Base-by-base conservation (phyloP, 305 asterid genomes). In the Vinca major region DNA sequence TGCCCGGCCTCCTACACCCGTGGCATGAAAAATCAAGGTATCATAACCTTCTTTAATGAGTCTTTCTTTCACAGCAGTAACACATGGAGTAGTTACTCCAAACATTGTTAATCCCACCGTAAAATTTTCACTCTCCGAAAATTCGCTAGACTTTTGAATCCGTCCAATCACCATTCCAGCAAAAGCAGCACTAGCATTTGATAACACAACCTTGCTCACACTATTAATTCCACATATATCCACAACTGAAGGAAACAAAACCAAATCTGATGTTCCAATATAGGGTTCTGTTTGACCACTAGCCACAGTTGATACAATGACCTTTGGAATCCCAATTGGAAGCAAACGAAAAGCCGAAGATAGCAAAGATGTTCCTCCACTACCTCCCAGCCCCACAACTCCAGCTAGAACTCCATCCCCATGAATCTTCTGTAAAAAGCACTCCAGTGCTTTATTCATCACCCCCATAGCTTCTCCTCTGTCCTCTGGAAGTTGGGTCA, bases 1-100 rank as follows among this genome's bases (percentile, higher is more conserved):
- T 37, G 97, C 98, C 79, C 91, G 91, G 57, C 97, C 98, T 70
- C 98, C 98, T 13, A 92, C 96, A n/a, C 98, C 98, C 17, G 98
- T 92, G 68, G 98, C 97, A 49, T 92, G 98, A 81, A 92, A 92
- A 74, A 90, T 88, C 81, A 92, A 79, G 68, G 88, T 72, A 76
- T 90, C 96, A 61, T 78, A 92, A 53, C 97, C 98, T 86, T 92
- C 96, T 74, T 71, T 84, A 62, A 62, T 72, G 84, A 90, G 78
- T 79, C 94, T 87, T 67, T 92, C 95, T 82, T 89, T 87, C 72
- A 92, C 94, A 68, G 91, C 90, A 79, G 67, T 85, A 65, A 84
- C 91, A 74, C 98, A 90, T 12, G 92, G 84, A 71, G 98, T 92
- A 57, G 98, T 92, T 73, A 90, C 96, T 57, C 98, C 98, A 78